phyloP scores from a whole-genome alignment of 2,329 filamentous ascomycete species.

The Fusarium staphyleae region DNA sequence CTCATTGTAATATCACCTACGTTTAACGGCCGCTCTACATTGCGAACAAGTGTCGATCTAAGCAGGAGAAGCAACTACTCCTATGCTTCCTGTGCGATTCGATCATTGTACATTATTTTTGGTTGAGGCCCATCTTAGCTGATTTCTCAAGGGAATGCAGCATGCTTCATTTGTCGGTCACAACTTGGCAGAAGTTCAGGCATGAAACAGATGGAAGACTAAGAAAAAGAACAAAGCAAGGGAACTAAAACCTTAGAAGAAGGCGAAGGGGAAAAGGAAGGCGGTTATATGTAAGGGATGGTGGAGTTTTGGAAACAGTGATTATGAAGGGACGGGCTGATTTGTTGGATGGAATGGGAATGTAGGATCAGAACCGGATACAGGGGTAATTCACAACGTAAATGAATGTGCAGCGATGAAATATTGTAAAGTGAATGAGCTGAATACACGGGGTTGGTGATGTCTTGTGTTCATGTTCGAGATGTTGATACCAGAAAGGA shows the following conservation, averaged over 20 bases:
- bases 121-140: slow-evolving; percentile 25
- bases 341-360: slow-evolving; percentile 5
- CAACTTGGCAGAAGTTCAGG: slow-evolving; percentile 4
- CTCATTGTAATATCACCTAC: slow-evolving; percentile 29
- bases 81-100: not conserved
- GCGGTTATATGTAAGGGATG: not conserved
- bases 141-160: slow-evolving; percentile 8
- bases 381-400: not conserved
- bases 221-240: slow-evolving; percentile 11
- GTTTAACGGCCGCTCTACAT: slow-evolving; percentile 28
- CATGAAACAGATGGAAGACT: slow-evolving; percentile 6
- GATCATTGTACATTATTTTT: slow-evolving; percentile 25
- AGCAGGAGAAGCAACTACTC: not conserved
- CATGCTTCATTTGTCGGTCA: slow-evolving; percentile 5
- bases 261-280: not conserved
- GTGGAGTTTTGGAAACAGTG: slow-evolving; percentile 6
- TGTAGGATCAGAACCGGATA: not conserved
- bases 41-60: slow-evolving; percentile 4
- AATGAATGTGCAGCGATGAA: not conserved
- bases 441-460: no score
- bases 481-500: not conserved
- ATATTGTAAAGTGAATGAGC: not conserved
- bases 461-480: no score
- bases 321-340: not conserved
- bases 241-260: not conserved